Base-by-base conservation (phyloP, 129 eudicot genomes). In the Gnaphalium uliginosum region DNA sequence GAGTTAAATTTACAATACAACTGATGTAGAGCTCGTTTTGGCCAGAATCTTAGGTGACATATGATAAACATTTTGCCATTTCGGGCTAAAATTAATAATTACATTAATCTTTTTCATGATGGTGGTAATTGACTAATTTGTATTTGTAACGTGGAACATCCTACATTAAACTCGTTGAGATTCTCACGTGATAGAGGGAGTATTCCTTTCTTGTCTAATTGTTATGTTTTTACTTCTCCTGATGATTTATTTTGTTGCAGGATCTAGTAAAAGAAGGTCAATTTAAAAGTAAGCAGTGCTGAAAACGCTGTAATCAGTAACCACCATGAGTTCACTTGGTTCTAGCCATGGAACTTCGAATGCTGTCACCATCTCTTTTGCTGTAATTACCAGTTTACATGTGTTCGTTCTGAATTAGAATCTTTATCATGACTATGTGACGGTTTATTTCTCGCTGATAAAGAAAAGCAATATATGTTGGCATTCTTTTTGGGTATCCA, bases 201-300 rank as follows among this genome's bases (percentile, higher is more conserved):
- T 11, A 10, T 1, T 32, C 21, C 41, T 13, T n/a, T 18, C 25
- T 11, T 30, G 5, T 19, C 19, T 29, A 18, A 30, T 30, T 10
- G 27, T 23, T 18, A 33, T 5, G 19, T 8, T 27, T 8, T 43
- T 61, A 23, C 3, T 10, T 73, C 61, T n/a, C 35, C 30, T 63
- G 30, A 63, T 69, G 11, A 6, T 69, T 43, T 64, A 6, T 64
- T 48, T 71, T 79, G 54, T 79, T 79, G 32, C 74, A 79, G 79
- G 74, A 65, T 79, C 68, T 65, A 57, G 74, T 30, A 69, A 77
- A 64, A 78, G 56, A 71, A 50, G 61, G 30, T n/a, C 27, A 63
- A 43, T n/a, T 77, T 24, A 66, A 25, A 32, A 3, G 4, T 61
- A 71, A 71, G 72, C 65, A 26, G 21, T 60, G 75, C 54, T 62